A percentile compares a stretch with the other conserved stretches of the same genome.
Evolutionary conservation across 1,284 basidiomycete species (phyloP).

Genomic region (Cystobasidium pallidum): DNA sequence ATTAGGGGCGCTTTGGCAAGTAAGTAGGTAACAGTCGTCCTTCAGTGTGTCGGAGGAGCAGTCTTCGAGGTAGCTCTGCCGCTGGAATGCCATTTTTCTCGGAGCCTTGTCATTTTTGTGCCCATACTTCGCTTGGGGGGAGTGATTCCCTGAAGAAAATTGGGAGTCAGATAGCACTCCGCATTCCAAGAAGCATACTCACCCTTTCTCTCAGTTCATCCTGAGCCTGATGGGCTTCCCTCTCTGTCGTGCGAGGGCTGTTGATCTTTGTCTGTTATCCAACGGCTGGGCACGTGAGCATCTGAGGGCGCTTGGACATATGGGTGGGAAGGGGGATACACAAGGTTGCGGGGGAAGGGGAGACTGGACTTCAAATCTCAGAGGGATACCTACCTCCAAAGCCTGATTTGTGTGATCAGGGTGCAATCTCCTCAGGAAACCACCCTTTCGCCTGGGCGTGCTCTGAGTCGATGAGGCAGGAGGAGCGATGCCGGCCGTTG

Average conservation of each 20-base stretch:
- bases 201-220: constrained; percentile 22
- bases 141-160: constrained; percentile 21
- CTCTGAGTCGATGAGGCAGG: not conserved
- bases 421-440: constrained; percentile 22
- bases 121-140: constrained; percentile 24
- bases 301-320: constrained; percentile 3
- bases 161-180: not conserved
- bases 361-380: not conserved
- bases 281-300: constrained; percentile 13
- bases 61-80: constrained; percentile 23
- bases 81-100: constrained; percentile 5
- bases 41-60: constrained; percentile 16
- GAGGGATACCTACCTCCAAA: constrained; percentile 14
- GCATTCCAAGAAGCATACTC: not conserved
- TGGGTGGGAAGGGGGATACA: not conserved
- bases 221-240: constrained; percentile 21
- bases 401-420: constrained; percentile 37
- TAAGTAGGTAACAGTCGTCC: not conserved
- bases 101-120: constrained; percentile 8
- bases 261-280: constrained; percentile 32
- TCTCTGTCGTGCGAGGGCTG: constrained; percentile 7
- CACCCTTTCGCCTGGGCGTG: constrained; percentile 17
- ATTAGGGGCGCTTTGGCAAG: no score
- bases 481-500: not conserved
- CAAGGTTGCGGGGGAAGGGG: not conserved